Conservation (phyloP, 495 filamentous ascomycete species). For the Penicillium argentinense region DNA sequence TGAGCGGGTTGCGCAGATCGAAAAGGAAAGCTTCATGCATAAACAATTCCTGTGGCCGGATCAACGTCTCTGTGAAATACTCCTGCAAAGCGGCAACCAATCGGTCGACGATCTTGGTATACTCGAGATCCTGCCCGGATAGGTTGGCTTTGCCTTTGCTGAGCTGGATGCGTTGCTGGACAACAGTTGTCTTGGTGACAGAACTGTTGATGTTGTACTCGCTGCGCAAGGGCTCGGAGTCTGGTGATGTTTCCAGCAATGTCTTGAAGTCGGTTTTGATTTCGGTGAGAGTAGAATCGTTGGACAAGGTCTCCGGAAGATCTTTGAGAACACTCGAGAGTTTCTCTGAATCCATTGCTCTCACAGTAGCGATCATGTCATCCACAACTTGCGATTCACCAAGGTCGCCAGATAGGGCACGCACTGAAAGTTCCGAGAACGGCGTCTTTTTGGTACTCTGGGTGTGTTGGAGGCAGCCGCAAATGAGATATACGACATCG, state of each 20-base stretch:
- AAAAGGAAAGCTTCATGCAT: slow-evolving; percentile 83
- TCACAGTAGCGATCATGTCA: slow-evolving; percentile 53
- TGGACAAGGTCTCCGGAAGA: slow-evolving; percentile 18
- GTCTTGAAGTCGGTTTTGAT: slow-evolving; percentile 31
- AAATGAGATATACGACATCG: slow-evolving; percentile 45
- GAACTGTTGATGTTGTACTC: slow-evolving; percentile 71
- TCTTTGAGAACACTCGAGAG: slow-evolving; percentile 20
- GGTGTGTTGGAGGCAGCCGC: slow-evolving; percentile 41
- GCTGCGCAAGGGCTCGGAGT: slow-evolving; percentile 60
- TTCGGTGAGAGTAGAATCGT: slow-evolving; percentile 15
- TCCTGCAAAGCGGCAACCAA: slow-evolving; percentile 56
- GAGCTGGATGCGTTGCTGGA: slow-evolving; percentile 83
- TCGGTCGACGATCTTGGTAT: slow-evolving; percentile 69
- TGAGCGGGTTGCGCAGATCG: slow-evolving; percentile 75
- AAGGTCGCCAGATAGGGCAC: slow-evolving; percentile 58
- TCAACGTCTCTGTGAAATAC: slow-evolving; percentile 52
- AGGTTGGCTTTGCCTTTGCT: slow-evolving; percentile 76
- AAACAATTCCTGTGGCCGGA: slow-evolving; percentile 62
- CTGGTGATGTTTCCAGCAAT: slow-evolving; percentile 38
- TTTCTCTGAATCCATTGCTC: slow-evolving; percentile 48
- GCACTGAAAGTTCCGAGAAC: slow-evolving; percentile 55
- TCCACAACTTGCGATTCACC: slow-evolving; percentile 48
- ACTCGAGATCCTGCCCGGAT: slow-evolving; percentile 70
- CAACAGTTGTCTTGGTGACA: slow-evolving; percentile 76
- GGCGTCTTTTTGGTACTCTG: slow-evolving; percentile 35